A percentile compares a stretch with the other conserved stretches of the same genome.
These are phyloP conservation scores for Selenicereus undatus DNA, from an alignment of 148 eudicot species.

Conservation along the genomic window DNA sequence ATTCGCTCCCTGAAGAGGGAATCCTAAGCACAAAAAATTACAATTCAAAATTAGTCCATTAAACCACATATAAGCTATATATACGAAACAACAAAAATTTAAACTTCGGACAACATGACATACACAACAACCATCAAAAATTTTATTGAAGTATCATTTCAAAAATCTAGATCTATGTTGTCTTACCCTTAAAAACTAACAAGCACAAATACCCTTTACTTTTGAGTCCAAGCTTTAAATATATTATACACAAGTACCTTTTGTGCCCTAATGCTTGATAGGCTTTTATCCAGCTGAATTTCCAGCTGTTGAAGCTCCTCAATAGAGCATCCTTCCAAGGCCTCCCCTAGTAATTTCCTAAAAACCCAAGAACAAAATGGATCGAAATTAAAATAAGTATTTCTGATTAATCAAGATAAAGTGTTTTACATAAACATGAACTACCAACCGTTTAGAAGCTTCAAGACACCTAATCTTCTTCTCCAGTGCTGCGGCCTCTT, in stretches of 20 bases:
- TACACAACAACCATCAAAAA: background rate
- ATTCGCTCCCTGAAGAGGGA: slow-evolving; percentile 47
- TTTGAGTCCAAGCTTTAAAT: background rate
- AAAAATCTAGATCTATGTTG: too few species aligned
- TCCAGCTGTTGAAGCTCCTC: slow-evolving; percentile 60
- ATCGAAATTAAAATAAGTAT: too few species aligned
- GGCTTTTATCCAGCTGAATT: slow-evolving; percentile 50
- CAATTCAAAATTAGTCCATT: too few species aligned
- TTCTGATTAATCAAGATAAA: too few species aligned
- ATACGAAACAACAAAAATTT: background rate
- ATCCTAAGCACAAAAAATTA: slow-evolving; percentile 31
- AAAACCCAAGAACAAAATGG: background rate
- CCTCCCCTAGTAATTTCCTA: slow-evolving; percentile 63
- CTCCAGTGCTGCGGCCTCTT: slow-evolving; percentile 38
- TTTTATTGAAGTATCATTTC: too few species aligned
- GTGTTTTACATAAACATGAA: background rate
- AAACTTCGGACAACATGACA: background rate
- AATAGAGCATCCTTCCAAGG: slow-evolving; percentile 44
- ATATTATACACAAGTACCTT: slow-evolving; percentile 38
- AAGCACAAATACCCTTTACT: too few species aligned
- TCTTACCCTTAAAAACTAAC: too few species aligned
- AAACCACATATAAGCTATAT: too few species aligned
- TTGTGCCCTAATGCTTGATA: slow-evolving; percentile 49
- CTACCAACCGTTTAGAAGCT: slow-evolving; percentile 40
- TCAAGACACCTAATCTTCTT: slow-evolving; percentile 48